Evolutionary conservation across 2,329 filamentous ascomycete species (phyloP), one percentile per base, ranked within the genome.

Genomic region (Aspergillus thermomutatus): DNA sequence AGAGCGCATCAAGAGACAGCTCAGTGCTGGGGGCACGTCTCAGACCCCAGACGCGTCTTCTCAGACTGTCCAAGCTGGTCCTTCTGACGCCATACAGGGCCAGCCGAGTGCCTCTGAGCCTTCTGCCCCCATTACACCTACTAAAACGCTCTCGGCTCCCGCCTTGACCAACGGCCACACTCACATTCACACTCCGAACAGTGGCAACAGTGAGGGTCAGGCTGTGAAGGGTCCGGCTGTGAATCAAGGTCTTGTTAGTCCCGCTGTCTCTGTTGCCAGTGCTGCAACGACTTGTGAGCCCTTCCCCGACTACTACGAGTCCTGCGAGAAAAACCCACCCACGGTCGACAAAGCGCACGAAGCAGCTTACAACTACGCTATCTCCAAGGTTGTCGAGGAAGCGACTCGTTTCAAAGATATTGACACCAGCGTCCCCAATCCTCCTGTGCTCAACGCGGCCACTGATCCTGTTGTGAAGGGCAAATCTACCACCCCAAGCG

Each of bases 281-380:
- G 19, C 21, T 46, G 43, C 19, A 23, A 46, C 53, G 21, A 31
- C 49, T 19, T 55, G 56, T 1, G 69, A 71, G 41, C 62, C 66
- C 0, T 72, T 72, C 21, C 69, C 69, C 0, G 65, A 66, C 10
- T 71, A 69, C 49, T 54, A 66, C 43, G 60, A 66, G 25, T 54
- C 53, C 8, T 62, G 59, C 46, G 58, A 64, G 25, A 27, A 21
- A 2, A 23, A 52, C 3, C 28, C 46, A 2, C 40, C 54, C 8
- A 21, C 41, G 1, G 45, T 53, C 4, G 57, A 69, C 26, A 50
- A 54, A 14, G 48, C 43, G 6, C 52, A 58, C 4, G 63, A 67
- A n/a, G 54, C 60, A 23, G 63, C 62, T 14, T 70, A 69, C 55
- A 58, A 59, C 6, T 45, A 57, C 14, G 66, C 68, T 3, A 53